Percentiles rank a stretch among this genome's conserved stretches.
phyloP scores from a whole-genome alignment of 192 early-diverging fungal genomes.

The Paraglomus brasilianum region DNA sequence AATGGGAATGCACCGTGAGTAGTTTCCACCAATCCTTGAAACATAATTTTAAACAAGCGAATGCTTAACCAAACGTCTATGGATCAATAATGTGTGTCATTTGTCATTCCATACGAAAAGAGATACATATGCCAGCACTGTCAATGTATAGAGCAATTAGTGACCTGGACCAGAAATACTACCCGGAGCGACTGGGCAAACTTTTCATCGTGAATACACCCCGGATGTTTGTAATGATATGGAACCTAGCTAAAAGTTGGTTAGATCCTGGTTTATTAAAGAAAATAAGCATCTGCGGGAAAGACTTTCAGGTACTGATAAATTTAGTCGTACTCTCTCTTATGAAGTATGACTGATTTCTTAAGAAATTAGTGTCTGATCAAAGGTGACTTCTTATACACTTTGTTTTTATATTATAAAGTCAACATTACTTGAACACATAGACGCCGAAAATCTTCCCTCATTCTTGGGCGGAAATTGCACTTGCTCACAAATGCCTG shows the following conservation, averaged over 20 bases:
- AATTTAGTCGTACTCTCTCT: not conserved
- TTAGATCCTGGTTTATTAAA: slow-evolving; percentile 70
- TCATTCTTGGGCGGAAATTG: slow-evolving; percentile 70
- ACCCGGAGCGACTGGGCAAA: slow-evolving; percentile 90
- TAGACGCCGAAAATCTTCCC: slow-evolving; percentile 67
- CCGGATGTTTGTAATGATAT: slow-evolving; percentile 80
- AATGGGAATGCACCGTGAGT: slow-evolving; percentile 72
- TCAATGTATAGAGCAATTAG: slow-evolving; percentile 71
- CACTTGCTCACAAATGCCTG: slow-evolving; percentile 70
- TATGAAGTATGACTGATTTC: not conserved
- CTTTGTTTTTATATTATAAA: slow-evolving; percentile 64
- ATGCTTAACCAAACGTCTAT: too few relatives aligned
- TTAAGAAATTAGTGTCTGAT: not conserved
- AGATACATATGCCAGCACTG: slow-evolving; percentile 64
- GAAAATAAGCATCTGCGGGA: slow-evolving; percentile 35
- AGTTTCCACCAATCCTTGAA: slow-evolving; percentile 18
- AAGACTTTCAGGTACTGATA: slow-evolving; percentile 9
- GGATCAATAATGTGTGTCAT: not conserved
- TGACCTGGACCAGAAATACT: slow-evolving; percentile 88
- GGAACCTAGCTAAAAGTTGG: slow-evolving; percentile 75
- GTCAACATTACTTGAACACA: slow-evolving; percentile 56
- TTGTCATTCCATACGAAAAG: slow-evolving; percentile 29
- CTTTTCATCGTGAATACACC: slow-evolving; percentile 95
- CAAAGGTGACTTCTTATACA: slow-evolving; percentile 30
- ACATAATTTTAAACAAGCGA: not conserved